Conservation (phyloP, 2,329 filamentous ascomycete genomes). For the Amauroascus niger region DNA sequence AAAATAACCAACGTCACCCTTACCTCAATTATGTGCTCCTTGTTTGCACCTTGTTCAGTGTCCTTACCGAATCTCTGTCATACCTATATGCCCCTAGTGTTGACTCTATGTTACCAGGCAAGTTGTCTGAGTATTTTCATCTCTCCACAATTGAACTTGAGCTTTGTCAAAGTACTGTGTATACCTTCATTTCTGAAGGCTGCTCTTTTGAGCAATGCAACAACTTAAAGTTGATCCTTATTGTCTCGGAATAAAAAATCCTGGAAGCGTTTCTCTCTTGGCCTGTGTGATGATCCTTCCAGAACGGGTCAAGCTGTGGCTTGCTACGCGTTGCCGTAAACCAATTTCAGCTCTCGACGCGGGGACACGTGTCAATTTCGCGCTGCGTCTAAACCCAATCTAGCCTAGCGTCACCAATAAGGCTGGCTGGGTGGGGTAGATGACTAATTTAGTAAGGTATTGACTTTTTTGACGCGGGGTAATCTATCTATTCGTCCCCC, state of each 20-base stretch:
- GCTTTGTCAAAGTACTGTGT: neutral
- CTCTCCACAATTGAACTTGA: neutral
- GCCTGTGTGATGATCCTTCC: neutral
- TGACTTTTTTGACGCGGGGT: no score
- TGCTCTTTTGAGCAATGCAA: neutral
- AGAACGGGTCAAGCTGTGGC: neutral
- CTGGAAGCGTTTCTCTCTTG: neutral
- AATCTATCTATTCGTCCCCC: no score
- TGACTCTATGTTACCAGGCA: neutral
- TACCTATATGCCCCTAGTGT: neutral
- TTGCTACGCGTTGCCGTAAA: neutral
- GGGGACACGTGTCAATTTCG: conserved; percentile 1
- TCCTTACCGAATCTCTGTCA: neutral
- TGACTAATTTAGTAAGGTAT: neutral
- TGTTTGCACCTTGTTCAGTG: neutral
- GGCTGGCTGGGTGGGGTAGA: neutral
- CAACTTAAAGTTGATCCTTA: no score
- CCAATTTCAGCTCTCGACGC: neutral
- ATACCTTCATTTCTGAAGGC: neutral
- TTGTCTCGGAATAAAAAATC: no score
- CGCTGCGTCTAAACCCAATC: neutral
- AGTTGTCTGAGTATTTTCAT: neutral
- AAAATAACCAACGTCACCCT: neutral
- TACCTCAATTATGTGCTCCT: neutral
- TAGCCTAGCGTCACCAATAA: neutral